Evolutionary conservation across 495 filamentous ascomycete species (phyloP).

Genomic region (Penicillium longicatenatum): DNA sequence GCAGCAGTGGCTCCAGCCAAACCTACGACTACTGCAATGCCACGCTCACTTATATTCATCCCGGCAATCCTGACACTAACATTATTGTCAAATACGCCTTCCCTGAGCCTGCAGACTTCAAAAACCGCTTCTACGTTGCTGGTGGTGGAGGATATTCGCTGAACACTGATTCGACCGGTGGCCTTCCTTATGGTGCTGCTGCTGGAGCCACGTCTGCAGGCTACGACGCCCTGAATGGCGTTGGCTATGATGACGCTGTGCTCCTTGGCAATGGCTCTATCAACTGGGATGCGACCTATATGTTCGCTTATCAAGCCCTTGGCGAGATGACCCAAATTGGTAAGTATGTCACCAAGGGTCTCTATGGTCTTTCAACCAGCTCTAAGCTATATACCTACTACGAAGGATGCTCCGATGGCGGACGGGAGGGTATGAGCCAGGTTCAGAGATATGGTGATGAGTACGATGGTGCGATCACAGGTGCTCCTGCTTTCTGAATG

Average conservation of each 20-base stretch:
- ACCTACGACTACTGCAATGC: slow-evolving; percentile 42
- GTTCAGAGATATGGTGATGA: slow-evolving; percentile 53
- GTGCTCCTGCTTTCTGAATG: slow-evolving; percentile 55
- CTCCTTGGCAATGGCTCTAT: slow-evolving; percentile 43
- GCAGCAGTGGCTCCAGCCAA: slow-evolving; percentile 13
- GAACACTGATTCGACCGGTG: slow-evolving; percentile 31
- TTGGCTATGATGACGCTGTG: slow-evolving; percentile 37
- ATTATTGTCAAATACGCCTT: slow-evolving; percentile 37
- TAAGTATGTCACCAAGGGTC: slow-evolving; percentile 35
- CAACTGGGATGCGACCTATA: slow-evolving; percentile 45
- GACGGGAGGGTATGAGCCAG: slow-evolving; percentile 48
- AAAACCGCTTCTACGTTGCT: slow-evolving; percentile 41
- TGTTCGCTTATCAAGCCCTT: slow-evolving; percentile 46
- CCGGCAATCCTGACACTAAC: slow-evolving; percentile 30
- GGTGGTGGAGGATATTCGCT: slow-evolving; percentile 37
- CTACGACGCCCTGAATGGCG: slow-evolving; percentile 36
- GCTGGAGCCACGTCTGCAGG: slow-evolving; percentile 40
- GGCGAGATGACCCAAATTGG: slow-evolving; percentile 41
- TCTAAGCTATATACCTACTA: slow-evolving; percentile 42
- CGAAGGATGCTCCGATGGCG: slow-evolving; percentile 42
- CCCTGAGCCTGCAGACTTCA: slow-evolving; percentile 34
- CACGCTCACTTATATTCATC: slow-evolving; percentile 36
- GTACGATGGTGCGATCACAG: slow-evolving; percentile 52
- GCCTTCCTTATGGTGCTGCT: slow-evolving; percentile 43
- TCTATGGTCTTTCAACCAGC: slow-evolving; percentile 32